phyloP scores from a whole-genome alignment of 768 basidiomycete genomes.

The Kwoniella bestiolae region DNA sequence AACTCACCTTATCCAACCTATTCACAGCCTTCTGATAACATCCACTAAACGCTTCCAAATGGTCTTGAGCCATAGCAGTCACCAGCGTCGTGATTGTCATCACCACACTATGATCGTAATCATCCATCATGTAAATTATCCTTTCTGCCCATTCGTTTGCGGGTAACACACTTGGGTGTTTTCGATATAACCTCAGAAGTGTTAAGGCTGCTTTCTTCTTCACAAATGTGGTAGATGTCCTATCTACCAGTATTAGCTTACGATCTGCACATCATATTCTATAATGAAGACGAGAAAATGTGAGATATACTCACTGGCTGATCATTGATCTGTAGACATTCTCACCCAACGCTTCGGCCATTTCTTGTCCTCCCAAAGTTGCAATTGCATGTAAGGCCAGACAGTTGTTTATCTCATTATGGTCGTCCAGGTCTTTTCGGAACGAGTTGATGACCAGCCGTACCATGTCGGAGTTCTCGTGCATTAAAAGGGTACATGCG shows the following conservation, averaged over 20 bases:
- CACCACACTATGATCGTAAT: constrained; percentile 88
- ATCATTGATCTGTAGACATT: constrained; percentile 94
- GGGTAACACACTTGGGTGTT: constrained; percentile 91
- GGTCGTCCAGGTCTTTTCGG: constrained; percentile 92
- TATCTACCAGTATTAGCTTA: constrained; percentile 58
- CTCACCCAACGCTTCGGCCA: constrained; percentile 92
- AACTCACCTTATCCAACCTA: constrained; percentile 74
- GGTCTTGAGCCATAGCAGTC: constrained; percentile 90
- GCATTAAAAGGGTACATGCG: constrained; percentile 94
- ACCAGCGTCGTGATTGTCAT: constrained; percentile 91
- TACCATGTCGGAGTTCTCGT: constrained; percentile 97
- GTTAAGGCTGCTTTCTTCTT: constrained; percentile 99
- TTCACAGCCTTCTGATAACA: constrained; percentile 96
- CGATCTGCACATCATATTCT: no score
- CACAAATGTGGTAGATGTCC: constrained; percentile 91
- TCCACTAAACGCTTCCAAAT: constrained; percentile 84
- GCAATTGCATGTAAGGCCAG: constrained; percentile 97
- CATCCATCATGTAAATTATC: constrained; percentile 94
- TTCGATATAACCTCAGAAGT: constrained; percentile 86
- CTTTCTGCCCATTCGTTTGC: constrained; percentile 94
- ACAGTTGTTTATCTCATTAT: constrained; percentile 93
- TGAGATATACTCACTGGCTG: constrained; percentile 72
- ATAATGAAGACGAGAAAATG: neutral
- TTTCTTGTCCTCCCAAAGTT: constrained; percentile 95
- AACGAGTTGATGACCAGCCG: constrained; percentile 97